Conservation (phyloP, 352 stramenopile species). For the Phytopythium vexans region DNA sequence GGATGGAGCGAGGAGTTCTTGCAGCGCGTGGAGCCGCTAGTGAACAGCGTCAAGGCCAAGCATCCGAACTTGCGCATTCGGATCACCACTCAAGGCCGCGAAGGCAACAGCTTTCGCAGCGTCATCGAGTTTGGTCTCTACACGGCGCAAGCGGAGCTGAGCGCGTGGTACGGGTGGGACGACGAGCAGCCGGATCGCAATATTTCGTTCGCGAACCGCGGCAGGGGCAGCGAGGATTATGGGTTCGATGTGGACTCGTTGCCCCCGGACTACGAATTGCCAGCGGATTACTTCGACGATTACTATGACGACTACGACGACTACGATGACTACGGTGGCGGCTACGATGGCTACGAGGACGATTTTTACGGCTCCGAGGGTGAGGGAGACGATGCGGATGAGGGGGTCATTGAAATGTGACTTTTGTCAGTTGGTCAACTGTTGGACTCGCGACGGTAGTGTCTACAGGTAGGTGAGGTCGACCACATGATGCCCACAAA, state of each 20-base stretch:
- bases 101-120: slow-evolving; percentile 15
- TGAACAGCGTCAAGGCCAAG: slow-evolving; percentile 15
- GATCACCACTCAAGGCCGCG: slow-evolving; percentile 11
- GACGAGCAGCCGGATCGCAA: slow-evolving; percentile 19
- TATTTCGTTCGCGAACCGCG: slow-evolving; percentile 16
- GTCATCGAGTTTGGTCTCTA: slow-evolving; percentile 41
- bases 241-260: slow-evolving; percentile 26
- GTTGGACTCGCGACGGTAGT: neutral
- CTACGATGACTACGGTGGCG: slow-evolving; percentile 7
- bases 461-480: too few species aligned
- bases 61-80: slow-evolving; percentile 23
- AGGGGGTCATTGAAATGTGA: neutral
- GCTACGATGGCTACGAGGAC: slow-evolving; percentile 15
- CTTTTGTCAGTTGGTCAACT: neutral
- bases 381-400: neutral
- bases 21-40: slow-evolving; percentile 14
- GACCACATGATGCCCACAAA: too few species aligned
- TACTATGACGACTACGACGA: slow-evolving; percentile 22
- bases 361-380: neutral
- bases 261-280: slow-evolving; percentile 30
- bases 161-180: slow-evolving; percentile 39
- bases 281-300: slow-evolving; percentile 17
- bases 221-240: neutral
- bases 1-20: slow-evolving; percentile 38
- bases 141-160: slow-evolving; percentile 23